Conservation (phyloP, 352 stramenopile genomes). For the Pythium utonaiense region DNA sequence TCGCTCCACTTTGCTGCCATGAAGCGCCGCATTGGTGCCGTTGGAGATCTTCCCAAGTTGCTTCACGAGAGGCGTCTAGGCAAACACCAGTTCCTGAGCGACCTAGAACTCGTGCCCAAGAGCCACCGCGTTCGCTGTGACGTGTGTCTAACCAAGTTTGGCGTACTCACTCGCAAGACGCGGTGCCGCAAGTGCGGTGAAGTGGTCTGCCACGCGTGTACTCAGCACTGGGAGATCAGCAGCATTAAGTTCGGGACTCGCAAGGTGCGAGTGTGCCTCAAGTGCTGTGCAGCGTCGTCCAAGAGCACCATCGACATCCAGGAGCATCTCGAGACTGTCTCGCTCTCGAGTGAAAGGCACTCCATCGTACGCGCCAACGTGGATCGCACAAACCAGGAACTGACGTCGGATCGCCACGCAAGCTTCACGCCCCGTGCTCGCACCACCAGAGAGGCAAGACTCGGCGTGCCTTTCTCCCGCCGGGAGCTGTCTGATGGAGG, state of each 20-base stretch:
- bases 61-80: constrained; percentile 52
- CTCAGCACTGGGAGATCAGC: constrained; percentile 51
- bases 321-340: neutral
- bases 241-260: constrained; percentile 38
- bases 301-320: neutral
- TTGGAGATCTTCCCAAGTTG: constrained; percentile 45
- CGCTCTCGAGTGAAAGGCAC: neutral
- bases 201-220: constrained; percentile 66
- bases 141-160: constrained; percentile 56
- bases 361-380: neutral
- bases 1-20: constrained; percentile 45
- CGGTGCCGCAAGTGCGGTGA: constrained; percentile 70
- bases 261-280: constrained; percentile 52
- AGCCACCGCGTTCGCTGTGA: constrained; percentile 50
- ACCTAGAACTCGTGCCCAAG: constrained; percentile 66
- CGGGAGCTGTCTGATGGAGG: neutral
- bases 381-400: neutral
- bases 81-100: constrained; percentile 50
- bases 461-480: neutral
- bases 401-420: neutral
- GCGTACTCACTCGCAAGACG: constrained; percentile 51
- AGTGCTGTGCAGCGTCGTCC: neutral
- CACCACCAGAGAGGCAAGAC: neutral
- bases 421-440: neutral
- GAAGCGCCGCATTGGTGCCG: constrained; percentile 47